Evolutionary conservation across 495 filamentous ascomycete species (phyloP), one percentile per base, ranked within the genome.

Genomic region (Symbiotaphrina buchneri): DNA sequence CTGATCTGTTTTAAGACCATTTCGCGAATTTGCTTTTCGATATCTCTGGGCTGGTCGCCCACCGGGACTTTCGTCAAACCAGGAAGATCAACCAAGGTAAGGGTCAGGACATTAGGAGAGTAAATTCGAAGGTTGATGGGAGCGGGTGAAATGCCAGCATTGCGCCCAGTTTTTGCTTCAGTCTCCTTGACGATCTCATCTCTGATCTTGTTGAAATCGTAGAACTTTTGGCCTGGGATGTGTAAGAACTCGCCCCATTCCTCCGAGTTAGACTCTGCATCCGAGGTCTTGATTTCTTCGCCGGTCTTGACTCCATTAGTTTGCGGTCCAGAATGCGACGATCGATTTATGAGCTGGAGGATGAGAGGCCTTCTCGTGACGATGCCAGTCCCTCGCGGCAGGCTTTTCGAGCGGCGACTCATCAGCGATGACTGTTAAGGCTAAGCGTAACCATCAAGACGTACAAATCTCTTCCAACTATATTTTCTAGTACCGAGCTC

Each of bases 191-290:
- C 78, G 44, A 99, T 95, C 59, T 99, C 90, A 24, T 99, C 90
- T 37, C 90, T 71, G 42, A 99, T 93, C 64, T 94, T 93, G 63
- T 91, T 90, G 61, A 99, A 99, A 54, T 99, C 90, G 59, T 69
- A 70, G 63, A 91, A 95, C 57, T 95, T 95, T 59, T 99, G 78
- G 41, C 87, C 87, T 21, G 87, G 90, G 35, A 99, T 81, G 50
- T 99, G 90, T 31, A 95, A 63, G 54, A 99, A 99, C 61, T 99
- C 90, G 55, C 87, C 90, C 73, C 91, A 95, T 53, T 99, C 90
- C 47, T 95, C 83, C 18, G 67, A 49, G 52, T 99, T 99, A 40
- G 80, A 72, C 36, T 79, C 79, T 46, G 71, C 71, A 52, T 95
- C 87, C 6, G 65, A 63, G 17, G 68, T 62, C 39, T 85, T 61